phyloP scores from a whole-genome alignment of 2,329 filamentous ascomycete species.

The Aureobasidium leucospermi region DNA sequence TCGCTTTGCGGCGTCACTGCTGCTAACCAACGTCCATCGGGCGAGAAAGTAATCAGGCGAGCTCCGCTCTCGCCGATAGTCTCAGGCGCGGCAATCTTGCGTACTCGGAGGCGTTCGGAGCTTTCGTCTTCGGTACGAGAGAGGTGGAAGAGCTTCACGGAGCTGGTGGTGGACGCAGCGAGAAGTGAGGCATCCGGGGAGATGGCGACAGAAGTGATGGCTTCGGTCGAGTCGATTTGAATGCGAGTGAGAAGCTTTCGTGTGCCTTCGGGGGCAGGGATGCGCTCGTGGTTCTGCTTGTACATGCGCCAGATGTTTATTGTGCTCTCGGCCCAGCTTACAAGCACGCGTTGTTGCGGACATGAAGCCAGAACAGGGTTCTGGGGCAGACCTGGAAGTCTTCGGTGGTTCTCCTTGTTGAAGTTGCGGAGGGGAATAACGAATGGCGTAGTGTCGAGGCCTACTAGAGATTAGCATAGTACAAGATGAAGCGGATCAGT shows the following conservation, averaged over 20 bases:
- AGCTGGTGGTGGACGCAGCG: conserved; percentile 65
- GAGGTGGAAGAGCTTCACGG: conserved; percentile 71
- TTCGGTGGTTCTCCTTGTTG: conserved; percentile 72
- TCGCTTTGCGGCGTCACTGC: conserved; percentile 42
- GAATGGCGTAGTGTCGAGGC: conserved; percentile 76
- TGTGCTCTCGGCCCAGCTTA: conserved; percentile 89
- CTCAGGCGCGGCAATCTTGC: conserved; percentile 59
- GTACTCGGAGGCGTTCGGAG: conserved; percentile 51
- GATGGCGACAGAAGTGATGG: conserved; percentile 68
- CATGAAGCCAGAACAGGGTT: conserved; percentile 66
- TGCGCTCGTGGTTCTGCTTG: conserved; percentile 26
- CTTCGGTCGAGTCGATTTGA: conserved; percentile 58
- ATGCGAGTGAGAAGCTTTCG: conserved; percentile 35
- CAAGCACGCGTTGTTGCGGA: conserved; percentile 63
- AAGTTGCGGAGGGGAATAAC: conserved; percentile 72
- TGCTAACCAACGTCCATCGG: conserved; percentile 62
- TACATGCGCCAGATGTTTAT: conserved; percentile 71
- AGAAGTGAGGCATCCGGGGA: conserved; percentile 66
- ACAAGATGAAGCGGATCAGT: too few species aligned
- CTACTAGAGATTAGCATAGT: conserved; percentile 36
- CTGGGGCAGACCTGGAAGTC: conserved; percentile 78
- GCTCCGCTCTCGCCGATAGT: conserved; percentile 57
- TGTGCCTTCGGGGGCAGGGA: conserved; percentile 30
- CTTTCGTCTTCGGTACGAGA: conserved; percentile 31
- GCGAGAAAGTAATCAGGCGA: conserved; percentile 60